Conservation (phyloP, 2,329 filamentous ascomycete genomes). For the Scytalidium sp. region DNA sequence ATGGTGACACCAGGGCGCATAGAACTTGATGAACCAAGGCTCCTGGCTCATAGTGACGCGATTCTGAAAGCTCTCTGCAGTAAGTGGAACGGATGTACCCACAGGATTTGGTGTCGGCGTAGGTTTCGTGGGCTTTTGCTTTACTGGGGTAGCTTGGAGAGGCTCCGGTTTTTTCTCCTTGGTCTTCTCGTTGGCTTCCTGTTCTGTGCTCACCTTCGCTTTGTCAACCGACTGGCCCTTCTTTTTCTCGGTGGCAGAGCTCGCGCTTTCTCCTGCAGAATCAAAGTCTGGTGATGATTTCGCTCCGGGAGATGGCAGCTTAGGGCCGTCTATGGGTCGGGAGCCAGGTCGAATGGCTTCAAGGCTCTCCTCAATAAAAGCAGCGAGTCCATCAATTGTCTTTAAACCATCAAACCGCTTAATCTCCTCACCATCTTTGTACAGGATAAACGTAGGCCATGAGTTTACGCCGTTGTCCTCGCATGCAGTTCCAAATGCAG, state of each 20-base stretch:
- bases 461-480: slow-evolving; percentile 60
- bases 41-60: slow-evolving; percentile 84
- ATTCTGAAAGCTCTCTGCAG: slow-evolving; percentile 80
- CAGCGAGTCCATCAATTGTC: slow-evolving; percentile 62
- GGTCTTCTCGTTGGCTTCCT: slow-evolving; percentile 17
- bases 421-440: slow-evolving; percentile 70
- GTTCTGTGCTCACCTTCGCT: slow-evolving; percentile 14
- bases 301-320: slow-evolving; percentile 70
- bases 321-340: slow-evolving; percentile 53
- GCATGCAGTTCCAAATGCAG: slow-evolving; percentile 80
- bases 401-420: slow-evolving; percentile 65
- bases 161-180: slow-evolving; percentile 9
- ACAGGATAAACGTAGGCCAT: slow-evolving; percentile 78
- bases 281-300: slow-evolving; percentile 28
- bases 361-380: slow-evolving; percentile 71
- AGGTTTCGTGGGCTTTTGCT: slow-evolving; percentile 45
- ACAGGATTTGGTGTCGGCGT: slow-evolving; percentile 66
- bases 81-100: slow-evolving; percentile 73
- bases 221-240: slow-evolving; percentile 34
- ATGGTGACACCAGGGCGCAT: slow-evolving; percentile 95
- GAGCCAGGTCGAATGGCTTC: slow-evolving; percentile 80
- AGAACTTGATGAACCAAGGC: slow-evolving; percentile 99
- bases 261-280: slow-evolving; percentile 11
- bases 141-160: slow-evolving; percentile 29
- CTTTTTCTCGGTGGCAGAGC: slow-evolving; percentile 15